Conservation (phyloP, 1,284 basidiomycete genomes). For the Coniferiporia weirii region DNA sequence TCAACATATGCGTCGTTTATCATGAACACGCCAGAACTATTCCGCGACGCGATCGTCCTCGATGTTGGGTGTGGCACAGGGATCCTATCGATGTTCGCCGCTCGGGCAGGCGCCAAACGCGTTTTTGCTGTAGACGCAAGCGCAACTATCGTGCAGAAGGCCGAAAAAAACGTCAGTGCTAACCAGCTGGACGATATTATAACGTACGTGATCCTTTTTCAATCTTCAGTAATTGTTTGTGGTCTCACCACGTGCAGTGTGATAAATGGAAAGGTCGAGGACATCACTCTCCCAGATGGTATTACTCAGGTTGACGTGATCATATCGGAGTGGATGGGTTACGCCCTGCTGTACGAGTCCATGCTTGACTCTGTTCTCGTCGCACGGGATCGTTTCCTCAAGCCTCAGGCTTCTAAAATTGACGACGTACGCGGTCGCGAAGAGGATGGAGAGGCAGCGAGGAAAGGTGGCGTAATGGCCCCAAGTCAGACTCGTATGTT, state of each 20-base stretch:
- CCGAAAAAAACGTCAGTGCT: slow-evolving; percentile 72
- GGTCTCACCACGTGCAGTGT: slow-evolving; percentile 42
- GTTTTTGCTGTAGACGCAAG: slow-evolving; percentile 95
- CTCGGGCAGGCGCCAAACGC: slow-evolving; percentile 84
- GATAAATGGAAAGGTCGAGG: slow-evolving; percentile 84
- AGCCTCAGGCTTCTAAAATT: slow-evolving; percentile 28
- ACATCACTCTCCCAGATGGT: slow-evolving; percentile 66
- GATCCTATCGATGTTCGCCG: slow-evolving; percentile 91
- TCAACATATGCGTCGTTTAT: slow-evolving; percentile 92
- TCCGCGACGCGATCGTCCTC: slow-evolving; percentile 84
- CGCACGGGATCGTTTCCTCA: slow-evolving; percentile 83
- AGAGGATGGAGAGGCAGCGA: slow-evolving; percentile 1
- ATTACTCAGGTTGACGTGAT: slow-evolving; percentile 86
- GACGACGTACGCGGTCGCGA: slow-evolving; percentile 9
- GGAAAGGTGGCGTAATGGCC: slow-evolving; percentile 73
- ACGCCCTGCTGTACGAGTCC: slow-evolving; percentile 89
- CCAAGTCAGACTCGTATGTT: slow-evolving; percentile 89
- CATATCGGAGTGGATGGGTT: slow-evolving; percentile 98
- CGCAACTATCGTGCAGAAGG: slow-evolving; percentile 75
- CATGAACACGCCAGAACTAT: slow-evolving; percentile 77
- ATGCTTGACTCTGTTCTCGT: slow-evolving; percentile 94
- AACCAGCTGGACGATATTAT: slow-evolving; percentile 79
- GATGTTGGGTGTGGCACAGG: slow-evolving; percentile 96
- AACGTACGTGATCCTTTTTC: slow-evolving; percentile 43
- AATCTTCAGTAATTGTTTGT: neutral